phyloP scores from a whole-genome alignment of 139 green algal genomes.

The Chlamydomonas urium region DNA sequence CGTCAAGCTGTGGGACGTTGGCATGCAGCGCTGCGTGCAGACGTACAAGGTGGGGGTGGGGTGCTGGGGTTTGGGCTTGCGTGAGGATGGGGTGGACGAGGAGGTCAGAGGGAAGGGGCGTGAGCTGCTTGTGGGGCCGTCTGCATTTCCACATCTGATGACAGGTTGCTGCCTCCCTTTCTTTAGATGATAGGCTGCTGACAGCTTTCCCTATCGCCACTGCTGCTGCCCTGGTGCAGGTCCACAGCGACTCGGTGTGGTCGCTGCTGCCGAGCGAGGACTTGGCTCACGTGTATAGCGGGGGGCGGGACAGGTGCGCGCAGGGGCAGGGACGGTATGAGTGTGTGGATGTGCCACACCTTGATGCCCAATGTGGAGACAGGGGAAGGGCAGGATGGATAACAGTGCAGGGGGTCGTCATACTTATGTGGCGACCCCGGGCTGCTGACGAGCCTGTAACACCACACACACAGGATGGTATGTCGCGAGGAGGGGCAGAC shows the following conservation, averaged over 20 bases:
- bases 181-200: neutral
- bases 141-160: neutral
- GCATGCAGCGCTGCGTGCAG: constrained; percentile 78
- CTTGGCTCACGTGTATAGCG: constrained; percentile 60
- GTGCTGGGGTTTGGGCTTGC: neutral
- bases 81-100: neutral
- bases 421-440: no score
- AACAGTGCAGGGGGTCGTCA: no score
- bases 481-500: no score
- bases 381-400: no score
- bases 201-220: neutral
- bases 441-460: no score
- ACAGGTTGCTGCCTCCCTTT: neutral
- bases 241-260: constrained; percentile 91
- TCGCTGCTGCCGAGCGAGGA: constrained; percentile 48
- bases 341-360: neutral
- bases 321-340: no score
- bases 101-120: neutral
- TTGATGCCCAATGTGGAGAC: no score
- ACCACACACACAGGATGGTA: no score
- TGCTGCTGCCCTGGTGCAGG: constrained; percentile 31
- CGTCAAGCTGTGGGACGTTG: constrained; percentile 86
- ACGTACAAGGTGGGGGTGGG: neutral
- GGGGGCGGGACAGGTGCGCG: constrained; percentile 75
- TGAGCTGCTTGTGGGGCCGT: neutral